Percentiles rank a stretch among this genome's conserved stretches.
These are phyloP conservation scores for Circinella minor DNA, from an alignment of 371 early-diverging fungal genomes.

Conservation along the genomic window DNA sequence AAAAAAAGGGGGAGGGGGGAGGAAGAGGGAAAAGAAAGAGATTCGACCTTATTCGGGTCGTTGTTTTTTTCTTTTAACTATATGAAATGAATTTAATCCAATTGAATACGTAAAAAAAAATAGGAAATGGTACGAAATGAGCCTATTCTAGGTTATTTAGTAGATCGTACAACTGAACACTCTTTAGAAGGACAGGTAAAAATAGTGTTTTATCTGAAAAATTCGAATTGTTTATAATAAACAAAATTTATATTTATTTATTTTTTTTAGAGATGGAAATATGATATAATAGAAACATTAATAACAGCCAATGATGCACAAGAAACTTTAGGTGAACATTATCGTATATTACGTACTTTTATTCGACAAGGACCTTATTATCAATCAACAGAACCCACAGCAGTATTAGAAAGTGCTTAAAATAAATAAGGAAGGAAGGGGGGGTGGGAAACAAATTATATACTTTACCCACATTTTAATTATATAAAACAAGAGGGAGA, in stretches of 20 bases:
- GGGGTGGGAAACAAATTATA: no score
- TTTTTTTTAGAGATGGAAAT: constrained; percentile 47
- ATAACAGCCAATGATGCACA: constrained; percentile 27
- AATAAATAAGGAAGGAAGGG: background rate
- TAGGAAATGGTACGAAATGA: constrained; percentile 40
- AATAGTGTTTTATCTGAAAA: no score
- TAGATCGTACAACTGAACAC: constrained; percentile 49
- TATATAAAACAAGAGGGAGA: no score
- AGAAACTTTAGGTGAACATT: constrained; percentile 26
- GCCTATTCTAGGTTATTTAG: constrained; percentile 48
- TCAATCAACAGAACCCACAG: constrained; percentile 30
- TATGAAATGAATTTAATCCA: background rate
- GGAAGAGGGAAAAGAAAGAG: background rate
- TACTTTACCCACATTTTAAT: no score
- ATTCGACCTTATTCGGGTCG: background rate
- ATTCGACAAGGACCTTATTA: constrained; percentile 51
- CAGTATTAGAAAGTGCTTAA: constrained; percentile 48
- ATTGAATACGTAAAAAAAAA: background rate
- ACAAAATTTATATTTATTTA: background rate
- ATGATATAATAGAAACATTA: constrained; percentile 42
- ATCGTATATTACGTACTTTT: constrained; percentile 36
- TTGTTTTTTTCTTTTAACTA: background rate
- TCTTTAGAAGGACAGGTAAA: constrained; percentile 45
- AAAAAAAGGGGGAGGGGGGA: background rate
- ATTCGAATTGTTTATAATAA: background rate